Conservation (phyloP, 495 filamentous ascomycete genomes). For the Aspergillus panamensis region DNA sequence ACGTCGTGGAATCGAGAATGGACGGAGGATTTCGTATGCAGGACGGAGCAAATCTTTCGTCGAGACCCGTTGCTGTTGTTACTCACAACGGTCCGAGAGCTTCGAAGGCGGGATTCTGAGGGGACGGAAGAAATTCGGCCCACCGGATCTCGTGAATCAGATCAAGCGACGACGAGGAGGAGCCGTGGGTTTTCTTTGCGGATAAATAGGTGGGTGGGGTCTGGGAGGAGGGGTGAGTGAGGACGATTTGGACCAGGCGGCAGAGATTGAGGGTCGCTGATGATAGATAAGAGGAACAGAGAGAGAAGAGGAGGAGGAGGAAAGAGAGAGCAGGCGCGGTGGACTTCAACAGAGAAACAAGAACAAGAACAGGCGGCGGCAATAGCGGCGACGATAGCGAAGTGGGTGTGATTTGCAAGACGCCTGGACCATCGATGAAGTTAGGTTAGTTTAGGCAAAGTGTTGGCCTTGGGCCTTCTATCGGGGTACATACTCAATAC, state of each 20-base stretch:
- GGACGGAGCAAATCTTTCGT: slow-evolving; percentile 22
- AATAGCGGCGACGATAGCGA: slow-evolving; percentile 22
- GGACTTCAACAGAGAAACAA: slow-evolving; percentile 24
- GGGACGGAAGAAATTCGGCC: slow-evolving; percentile 20
- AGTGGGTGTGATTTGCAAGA: slow-evolving; percentile 9
- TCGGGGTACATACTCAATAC: too few relatives aligned
- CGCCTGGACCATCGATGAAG: slow-evolving; percentile 11
- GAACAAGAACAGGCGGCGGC: slow-evolving; percentile 17
- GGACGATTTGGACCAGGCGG: slow-evolving; percentile 8
- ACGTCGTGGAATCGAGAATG: slow-evolving; percentile 13
- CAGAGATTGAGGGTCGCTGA: slow-evolving; percentile 12
- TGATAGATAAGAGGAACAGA: slow-evolving; percentile 10
- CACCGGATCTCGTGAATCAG: slow-evolving; percentile 11
- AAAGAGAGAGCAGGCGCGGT: slow-evolving; percentile 24
- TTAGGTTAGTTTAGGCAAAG: not conserved
- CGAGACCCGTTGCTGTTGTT: slow-evolving; percentile 18
- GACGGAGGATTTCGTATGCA: slow-evolving; percentile 21
- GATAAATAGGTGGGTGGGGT: not conserved
- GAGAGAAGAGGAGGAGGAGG: slow-evolving; percentile 20
- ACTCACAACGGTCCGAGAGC: slow-evolving; percentile 23
- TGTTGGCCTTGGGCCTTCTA: not conserved
- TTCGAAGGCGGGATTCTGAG: slow-evolving; percentile 14
- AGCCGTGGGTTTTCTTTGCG: slow-evolving; percentile 3
- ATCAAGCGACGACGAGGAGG: slow-evolving; percentile 3
- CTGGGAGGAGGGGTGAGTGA: slow-evolving; percentile 1